Percentiles rank a stretch among this genome's conserved stretches.
phyloP scores from a whole-genome alignment of 805 yeast genomes.

The Saccharomyces paradoxus region DNA sequence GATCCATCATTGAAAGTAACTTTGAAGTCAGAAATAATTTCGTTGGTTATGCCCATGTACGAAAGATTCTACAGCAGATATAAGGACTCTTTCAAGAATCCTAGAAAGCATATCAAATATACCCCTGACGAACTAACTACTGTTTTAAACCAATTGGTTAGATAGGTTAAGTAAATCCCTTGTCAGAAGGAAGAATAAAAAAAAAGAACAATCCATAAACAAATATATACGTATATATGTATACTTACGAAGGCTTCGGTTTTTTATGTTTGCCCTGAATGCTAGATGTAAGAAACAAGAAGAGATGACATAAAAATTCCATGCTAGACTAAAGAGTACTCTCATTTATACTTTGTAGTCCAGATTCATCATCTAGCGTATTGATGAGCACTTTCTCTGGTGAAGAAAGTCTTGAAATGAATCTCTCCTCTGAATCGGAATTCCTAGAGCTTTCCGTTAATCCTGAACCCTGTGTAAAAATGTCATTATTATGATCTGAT shows the following conservation, averaged over 20 bases:
- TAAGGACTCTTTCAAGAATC: slow-evolving; percentile 30
- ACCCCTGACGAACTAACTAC: slow-evolving; percentile 28
- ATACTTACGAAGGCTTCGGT: no score
- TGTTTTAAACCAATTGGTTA: slow-evolving; percentile 22
- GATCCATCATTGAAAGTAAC: slow-evolving; percentile 58
- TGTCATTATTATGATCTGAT: background rate
- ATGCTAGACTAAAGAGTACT: background rate
- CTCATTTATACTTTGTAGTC: slow-evolving; percentile 3
- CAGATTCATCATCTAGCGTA: slow-evolving; percentile 5
- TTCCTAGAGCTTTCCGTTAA: background rate
- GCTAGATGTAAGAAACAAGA: background rate
- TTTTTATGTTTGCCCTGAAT: background rate
- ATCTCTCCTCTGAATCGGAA: background rate
- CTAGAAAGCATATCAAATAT: slow-evolving; percentile 31
- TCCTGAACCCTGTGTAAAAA: background rate
- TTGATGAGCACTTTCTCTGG: slow-evolving; percentile 8
- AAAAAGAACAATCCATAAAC: background rate
- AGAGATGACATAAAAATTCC: background rate
- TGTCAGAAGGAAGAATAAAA: background rate
- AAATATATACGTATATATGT: background rate
- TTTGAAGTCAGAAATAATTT: slow-evolving; percentile 58
- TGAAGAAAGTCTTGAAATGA: background rate
- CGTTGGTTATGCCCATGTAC: slow-evolving; percentile 75
- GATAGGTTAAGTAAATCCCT: slow-evolving; percentile 2
- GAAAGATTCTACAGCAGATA: slow-evolving; percentile 72